Conservation (phyloP, 2,329 filamentous ascomycete genomes). For the Calonectria pseudoreteaudii region DNA sequence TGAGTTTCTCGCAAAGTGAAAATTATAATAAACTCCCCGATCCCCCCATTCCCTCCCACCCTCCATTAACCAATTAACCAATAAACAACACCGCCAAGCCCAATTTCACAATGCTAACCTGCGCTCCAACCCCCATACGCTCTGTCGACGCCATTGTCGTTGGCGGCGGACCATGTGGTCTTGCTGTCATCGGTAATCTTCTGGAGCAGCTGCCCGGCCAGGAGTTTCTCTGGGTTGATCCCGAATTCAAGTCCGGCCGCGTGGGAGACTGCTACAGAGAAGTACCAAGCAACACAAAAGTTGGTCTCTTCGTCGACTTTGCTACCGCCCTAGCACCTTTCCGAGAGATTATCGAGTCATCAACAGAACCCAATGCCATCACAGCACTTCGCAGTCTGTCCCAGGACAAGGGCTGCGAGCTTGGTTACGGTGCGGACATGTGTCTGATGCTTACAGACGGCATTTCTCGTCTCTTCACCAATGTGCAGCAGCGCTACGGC, state of each 20-base stretch:
- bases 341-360: constrained; percentile 59
- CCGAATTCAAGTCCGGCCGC: constrained; percentile 64
- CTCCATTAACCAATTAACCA: neutral
- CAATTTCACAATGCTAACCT: neutral
- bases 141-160: constrained; percentile 35
- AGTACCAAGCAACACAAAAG: constrained; percentile 73
- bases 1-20: neutral
- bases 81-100: neutral
- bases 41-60: too few species aligned
- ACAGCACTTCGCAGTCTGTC: constrained; percentile 64
- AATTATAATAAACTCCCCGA: neutral
- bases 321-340: constrained; percentile 66
- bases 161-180: constrained; percentile 51
- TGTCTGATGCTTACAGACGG: constrained; percentile 57
- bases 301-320: constrained; percentile 68
- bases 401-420: constrained; percentile 67
- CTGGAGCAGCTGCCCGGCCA: constrained; percentile 61
- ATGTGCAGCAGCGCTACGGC: constrained; percentile 53
- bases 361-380: constrained; percentile 65
- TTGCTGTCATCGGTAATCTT: constrained; percentile 71
- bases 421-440: constrained; percentile 70
- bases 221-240: constrained; percentile 69
- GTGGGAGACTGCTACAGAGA: constrained; percentile 68
- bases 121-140: constrained; percentile 47
- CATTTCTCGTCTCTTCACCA: constrained; percentile 50